phyloP scores from a whole-genome alignment of 78 protist genomes.

The Dictyostelium purpureum region DNA sequence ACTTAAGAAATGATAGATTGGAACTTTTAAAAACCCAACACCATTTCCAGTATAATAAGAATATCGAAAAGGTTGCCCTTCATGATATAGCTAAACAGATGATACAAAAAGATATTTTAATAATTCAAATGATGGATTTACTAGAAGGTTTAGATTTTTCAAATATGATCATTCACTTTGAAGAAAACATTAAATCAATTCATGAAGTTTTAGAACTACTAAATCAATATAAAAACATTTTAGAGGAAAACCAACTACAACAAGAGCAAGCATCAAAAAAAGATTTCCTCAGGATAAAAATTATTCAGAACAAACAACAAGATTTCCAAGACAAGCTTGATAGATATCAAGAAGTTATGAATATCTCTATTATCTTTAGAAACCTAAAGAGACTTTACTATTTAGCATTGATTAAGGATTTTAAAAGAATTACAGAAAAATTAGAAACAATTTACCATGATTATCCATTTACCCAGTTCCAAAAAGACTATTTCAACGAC shows the following conservation, averaged over 20 bases:
- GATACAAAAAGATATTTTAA: neutral
- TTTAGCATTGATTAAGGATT: neutral
- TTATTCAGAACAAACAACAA: neutral
- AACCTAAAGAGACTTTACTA: neutral
- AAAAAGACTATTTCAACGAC: neutral
- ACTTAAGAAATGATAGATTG: constrained; percentile 7
- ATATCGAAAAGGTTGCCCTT: neutral
- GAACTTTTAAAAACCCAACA: neutral
- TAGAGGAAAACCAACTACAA: neutral
- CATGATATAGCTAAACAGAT: neutral
- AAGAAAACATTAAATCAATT: neutral
- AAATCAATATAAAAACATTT: neutral
- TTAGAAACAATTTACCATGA: neutral
- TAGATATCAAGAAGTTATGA: neutral
- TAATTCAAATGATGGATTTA: neutral
- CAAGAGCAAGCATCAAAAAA: neutral
- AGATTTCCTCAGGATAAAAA: neutral
- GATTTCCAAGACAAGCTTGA: neutral
- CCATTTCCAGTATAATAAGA: neutral
- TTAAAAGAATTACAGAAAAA: neutral
- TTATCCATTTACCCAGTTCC: neutral
- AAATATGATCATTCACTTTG: neutral
- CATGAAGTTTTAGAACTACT: neutral
- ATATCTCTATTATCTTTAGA: neutral
- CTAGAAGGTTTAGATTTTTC: constrained; percentile 5